Conservation (phyloP, 2,329 filamentous ascomycete genomes). For the Paracoccidioides brasiliensis region DNA sequence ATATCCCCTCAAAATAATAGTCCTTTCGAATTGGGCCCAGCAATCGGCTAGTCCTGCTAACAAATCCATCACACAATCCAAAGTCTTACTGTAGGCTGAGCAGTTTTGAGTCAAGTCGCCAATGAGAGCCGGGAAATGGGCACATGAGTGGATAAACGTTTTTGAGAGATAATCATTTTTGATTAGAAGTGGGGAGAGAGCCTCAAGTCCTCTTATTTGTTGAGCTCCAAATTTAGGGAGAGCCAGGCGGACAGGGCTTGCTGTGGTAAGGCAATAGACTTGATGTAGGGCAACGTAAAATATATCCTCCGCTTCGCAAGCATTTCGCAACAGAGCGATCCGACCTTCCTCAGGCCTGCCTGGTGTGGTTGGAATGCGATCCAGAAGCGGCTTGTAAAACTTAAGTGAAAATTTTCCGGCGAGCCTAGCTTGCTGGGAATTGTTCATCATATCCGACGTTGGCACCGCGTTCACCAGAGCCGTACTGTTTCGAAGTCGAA, state of each 20-base stretch:
- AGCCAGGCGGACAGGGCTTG: constrained; percentile 21
- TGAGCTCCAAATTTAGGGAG: constrained; percentile 25
- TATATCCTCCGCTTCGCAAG: constrained; percentile 43
- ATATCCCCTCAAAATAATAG: constrained; percentile 26
- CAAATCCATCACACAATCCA: constrained; percentile 32
- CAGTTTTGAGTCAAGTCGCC: constrained; percentile 16
- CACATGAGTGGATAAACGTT: constrained; percentile 33
- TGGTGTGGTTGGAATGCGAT: not conserved
- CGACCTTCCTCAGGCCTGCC: not conserved
- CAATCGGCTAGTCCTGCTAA: constrained; percentile 31
- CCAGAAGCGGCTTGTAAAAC: not conserved
- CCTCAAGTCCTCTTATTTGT: constrained; percentile 18
- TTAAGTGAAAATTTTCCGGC: not conserved
- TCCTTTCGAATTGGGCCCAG: constrained; percentile 28
- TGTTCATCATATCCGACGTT: not conserved
- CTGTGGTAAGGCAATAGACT: constrained; percentile 46
- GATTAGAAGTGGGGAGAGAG: constrained; percentile 35
- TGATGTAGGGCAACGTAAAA: constrained; percentile 57
- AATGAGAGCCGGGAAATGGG: constrained; percentile 34
- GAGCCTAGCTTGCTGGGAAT: not conserved
- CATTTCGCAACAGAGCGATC: constrained; percentile 42
- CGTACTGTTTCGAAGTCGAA: not conserved
- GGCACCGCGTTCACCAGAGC: not conserved
- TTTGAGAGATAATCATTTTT: constrained; percentile 32
- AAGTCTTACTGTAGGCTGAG: constrained; percentile 20